Base-by-base conservation (phyloP, 2,329 filamentous ascomycete genomes). In the Pyricularia pennisetigena region DNA sequence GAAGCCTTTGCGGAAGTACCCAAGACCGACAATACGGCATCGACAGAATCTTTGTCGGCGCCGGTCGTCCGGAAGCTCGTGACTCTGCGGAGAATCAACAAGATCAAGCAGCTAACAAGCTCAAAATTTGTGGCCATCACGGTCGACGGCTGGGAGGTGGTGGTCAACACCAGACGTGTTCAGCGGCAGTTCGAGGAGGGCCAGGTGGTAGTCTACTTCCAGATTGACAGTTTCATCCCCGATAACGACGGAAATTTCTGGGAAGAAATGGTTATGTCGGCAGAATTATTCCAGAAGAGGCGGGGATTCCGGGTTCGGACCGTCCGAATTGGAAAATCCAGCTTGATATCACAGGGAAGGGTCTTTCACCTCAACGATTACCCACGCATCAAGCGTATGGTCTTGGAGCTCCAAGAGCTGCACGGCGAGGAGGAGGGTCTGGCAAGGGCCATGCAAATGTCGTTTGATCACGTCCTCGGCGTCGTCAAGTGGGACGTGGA, bases 171-270 rank as follows among this genome's bases (percentile, higher is more conserved):
- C 10, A 14, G 20, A 16, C 35, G 35, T 24, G 62, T 32, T 49
- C 2, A 65, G 67, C 4, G 68, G 65, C 9, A 57, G 67, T 73
- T 70, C 69, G 2, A 70, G 20, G 64, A 69, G 1, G 74, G 72
- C 61, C 70, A 77, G n/a, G 66, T 73, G 0, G 73, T 76, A 4
- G 69, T 78, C 23, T 78, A 71, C 59, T 74, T 77, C 66, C 75
- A 77, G 68, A 74, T 76, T 26, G 76, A 78, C 69, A 74, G 73
- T 63, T 76, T 77, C 70, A 65, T 78, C 7, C 76, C 76, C 8
- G 64, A 62, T 9, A 64, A 28, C 7, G 65, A 71, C 32, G 30
- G 67, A n/a, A 68, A 71, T 1, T 74, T 71, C 20, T 71, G 73
- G 75, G 71, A 75, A 26, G 67, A 68, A 66, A 28, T 24, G 26